phyloP scores from a whole-genome alignment of 768 basidiomycete species.

The Suillus occidentalis region DNA sequence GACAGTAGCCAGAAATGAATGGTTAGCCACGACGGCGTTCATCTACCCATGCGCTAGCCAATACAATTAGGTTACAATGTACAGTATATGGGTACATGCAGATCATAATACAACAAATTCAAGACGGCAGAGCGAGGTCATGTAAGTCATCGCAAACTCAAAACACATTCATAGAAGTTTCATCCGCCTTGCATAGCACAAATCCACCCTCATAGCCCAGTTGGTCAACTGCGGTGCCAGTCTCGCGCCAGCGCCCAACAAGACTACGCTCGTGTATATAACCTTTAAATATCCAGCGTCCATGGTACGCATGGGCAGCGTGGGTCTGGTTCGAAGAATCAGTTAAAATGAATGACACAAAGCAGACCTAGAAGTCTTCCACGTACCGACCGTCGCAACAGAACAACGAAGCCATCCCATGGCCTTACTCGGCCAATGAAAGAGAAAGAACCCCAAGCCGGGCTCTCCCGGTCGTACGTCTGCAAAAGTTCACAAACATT shows the following conservation, averaged over 20 bases:
- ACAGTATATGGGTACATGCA: slow-evolving; percentile 13
- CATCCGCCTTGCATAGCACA: slow-evolving; percentile 38
- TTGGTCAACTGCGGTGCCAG: slow-evolving; percentile 36
- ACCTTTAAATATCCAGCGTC: slow-evolving; percentile 53
- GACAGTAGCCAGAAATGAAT: not conserved
- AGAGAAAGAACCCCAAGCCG: slow-evolving; percentile 50
- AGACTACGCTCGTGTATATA: slow-evolving; percentile 51
- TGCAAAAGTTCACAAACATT: slow-evolving; percentile 14
- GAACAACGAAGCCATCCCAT: slow-evolving; percentile 51
- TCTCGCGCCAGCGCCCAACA: slow-evolving; percentile 57
- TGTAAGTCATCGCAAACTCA: not conserved
- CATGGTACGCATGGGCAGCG: slow-evolving; percentile 29
- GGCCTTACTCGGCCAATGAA: slow-evolving; percentile 48
- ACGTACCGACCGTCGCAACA: slow-evolving; percentile 48
- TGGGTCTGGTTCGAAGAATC: slow-evolving; percentile 33
- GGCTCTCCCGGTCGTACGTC: slow-evolving; percentile 44
- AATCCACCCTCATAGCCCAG: slow-evolving; percentile 55
- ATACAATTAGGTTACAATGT: slow-evolving; percentile 13
- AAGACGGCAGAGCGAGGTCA: not conserved
- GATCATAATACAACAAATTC: slow-evolving; percentile 15
- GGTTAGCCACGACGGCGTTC: not conserved
- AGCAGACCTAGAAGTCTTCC: not conserved
- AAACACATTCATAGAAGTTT: slow-evolving; percentile 5
- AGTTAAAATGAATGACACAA: slow-evolving; percentile 7
- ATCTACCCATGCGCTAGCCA: not conserved